Evolutionary conservation across 2,329 filamentous ascomycete genomes (phyloP).

Genomic region (Trichoderma atrobrunneum): DNA sequence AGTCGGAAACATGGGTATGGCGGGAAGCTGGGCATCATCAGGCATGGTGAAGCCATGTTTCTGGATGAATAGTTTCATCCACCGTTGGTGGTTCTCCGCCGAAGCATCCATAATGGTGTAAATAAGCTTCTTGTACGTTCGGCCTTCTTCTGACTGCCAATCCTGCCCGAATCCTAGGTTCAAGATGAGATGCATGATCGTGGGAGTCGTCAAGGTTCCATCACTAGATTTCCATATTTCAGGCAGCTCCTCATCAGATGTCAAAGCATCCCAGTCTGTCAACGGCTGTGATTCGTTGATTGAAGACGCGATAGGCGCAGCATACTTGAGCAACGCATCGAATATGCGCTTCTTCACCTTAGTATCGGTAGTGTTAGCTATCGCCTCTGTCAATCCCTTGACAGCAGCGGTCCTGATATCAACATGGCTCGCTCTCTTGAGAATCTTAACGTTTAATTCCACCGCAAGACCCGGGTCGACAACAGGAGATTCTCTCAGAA

Average conservation of each 20-base stretch:
- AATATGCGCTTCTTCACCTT: not conserved
- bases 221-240: not conserved
- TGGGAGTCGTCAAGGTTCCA: not conserved
- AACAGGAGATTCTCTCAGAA: conserved; percentile 31
- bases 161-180: not conserved
- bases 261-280: not conserved
- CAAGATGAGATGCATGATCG: not conserved
- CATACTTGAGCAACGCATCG: not conserved
- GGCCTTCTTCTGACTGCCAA: not conserved
- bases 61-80: conserved; percentile 33
- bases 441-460: conserved; percentile 30
- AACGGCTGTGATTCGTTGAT: not conserved
- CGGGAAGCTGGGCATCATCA: conserved; percentile 25
- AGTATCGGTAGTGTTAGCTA: conserved; percentile 21
- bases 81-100: conserved; percentile 30
- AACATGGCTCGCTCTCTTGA: conserved; percentile 32
- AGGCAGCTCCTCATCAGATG: not conserved
- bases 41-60: conserved; percentile 29
- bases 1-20: conserved; percentile 24
- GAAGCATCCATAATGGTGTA: conserved; percentile 27
- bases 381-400: conserved; percentile 28
- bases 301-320: not conserved
- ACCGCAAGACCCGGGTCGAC: conserved; percentile 27
- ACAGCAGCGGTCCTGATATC: conserved; percentile 33
- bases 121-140: not conserved